Evolutionary conservation across 305 asterid species (phyloP).

Genomic region (Ajuga reptans): DNA sequence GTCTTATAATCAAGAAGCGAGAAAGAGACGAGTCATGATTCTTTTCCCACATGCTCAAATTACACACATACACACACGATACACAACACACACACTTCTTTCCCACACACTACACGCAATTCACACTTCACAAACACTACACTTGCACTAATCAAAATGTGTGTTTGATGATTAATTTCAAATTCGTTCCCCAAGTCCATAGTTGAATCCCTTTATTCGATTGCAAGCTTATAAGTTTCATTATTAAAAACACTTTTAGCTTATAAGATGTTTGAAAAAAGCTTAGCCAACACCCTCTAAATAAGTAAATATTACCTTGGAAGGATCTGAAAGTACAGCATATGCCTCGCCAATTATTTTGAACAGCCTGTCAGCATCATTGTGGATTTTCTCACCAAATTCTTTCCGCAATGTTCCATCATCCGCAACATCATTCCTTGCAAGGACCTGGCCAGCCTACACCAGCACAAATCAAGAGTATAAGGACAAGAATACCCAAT

Average conservation of each 20-base stretch:
- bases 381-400: slow-evolving; percentile 62
- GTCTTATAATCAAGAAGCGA: background rate
- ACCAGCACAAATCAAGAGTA: slow-evolving; percentile 22
- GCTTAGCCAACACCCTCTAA: background rate
- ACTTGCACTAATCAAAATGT: too few species aligned
- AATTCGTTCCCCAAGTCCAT: too few species aligned
- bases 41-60: too few species aligned
- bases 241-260: too few species aligned
- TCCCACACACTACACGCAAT: too few species aligned
- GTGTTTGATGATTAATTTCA: too few species aligned
- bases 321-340: slow-evolving; percentile 73
- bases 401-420: slow-evolving; percentile 67
- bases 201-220: too few species aligned
- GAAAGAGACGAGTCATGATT: background rate
- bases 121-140: too few species aligned
- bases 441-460: slow-evolving; percentile 76
- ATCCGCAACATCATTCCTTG: slow-evolving; percentile 55
- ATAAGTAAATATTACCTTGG: slow-evolving; percentile 64
- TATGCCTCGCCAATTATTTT: slow-evolving; percentile 93
- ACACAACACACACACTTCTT: too few species aligned
- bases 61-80: too few species aligned
- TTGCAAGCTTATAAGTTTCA: too few species aligned
- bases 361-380: slow-evolving; percentile 82
- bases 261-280: too few species aligned
- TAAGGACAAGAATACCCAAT: slow-evolving; percentile 6